These are phyloP conservation scores for Fragaria ananassa DNA, from an alignment of 306 rosid species.

Conservation along the genomic window DNA sequence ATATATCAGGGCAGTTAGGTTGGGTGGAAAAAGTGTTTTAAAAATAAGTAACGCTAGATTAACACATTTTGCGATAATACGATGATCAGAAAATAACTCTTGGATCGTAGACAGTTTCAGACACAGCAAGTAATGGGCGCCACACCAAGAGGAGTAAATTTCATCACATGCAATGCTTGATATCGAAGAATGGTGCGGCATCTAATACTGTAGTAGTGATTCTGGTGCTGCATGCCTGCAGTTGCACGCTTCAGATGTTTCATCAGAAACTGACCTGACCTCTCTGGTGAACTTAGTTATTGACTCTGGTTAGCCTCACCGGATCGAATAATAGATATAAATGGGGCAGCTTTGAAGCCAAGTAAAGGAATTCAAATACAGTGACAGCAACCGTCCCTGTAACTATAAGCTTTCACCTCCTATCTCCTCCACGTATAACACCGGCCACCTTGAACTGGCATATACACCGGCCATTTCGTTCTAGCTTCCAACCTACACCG, in stretches of 20 bases:
- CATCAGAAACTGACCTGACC: not conserved
- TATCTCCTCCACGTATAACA: constrained; percentile 19
- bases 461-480: not conserved
- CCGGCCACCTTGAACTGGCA: not conserved
- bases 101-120: not conserved
- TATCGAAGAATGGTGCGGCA: not conserved
- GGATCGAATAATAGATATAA: not conserved
- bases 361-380: constrained; percentile 24
- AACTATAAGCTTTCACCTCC: constrained; percentile 12
- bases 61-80: no score
- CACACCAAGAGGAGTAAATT: not conserved
- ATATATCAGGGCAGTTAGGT: not conserved
- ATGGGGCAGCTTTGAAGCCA: constrained; percentile 55
- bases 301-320: not conserved
- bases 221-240: not conserved
- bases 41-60: not conserved
- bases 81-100: not conserved
- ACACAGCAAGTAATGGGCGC: not conserved
- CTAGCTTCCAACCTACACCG: not conserved
- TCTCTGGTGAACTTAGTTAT: constrained; percentile 1
- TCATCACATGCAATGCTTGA: not conserved
- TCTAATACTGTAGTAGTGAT: not conserved
- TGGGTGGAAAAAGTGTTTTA: not conserved
- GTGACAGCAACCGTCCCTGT: constrained; percentile 25
- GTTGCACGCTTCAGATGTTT: constrained; percentile 6